These are phyloP conservation scores for Lepidium sativum DNA, from an alignment of 345 rosid species.

Conservation along the genomic window DNA sequence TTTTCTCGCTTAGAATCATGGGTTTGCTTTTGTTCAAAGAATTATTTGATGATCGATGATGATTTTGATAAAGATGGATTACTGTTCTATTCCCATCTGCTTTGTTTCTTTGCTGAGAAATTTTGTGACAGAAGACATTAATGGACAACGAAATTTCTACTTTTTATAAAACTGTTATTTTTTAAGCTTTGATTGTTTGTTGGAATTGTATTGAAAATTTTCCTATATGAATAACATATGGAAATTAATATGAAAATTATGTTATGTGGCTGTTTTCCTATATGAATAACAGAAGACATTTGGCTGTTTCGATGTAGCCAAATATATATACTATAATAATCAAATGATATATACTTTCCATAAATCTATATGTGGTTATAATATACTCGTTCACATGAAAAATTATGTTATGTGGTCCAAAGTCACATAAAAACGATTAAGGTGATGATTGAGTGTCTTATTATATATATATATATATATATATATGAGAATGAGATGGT, in stretches of 20 bases:
- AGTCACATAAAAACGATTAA: slow-evolving; percentile 6
- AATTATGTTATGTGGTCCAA: slow-evolving; percentile 13
- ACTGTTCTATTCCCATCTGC: slow-evolving; percentile 4
- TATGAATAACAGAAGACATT: too few relatives aligned
- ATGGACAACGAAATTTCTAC: slow-evolving; percentile 12
- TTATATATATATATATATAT: background rate
- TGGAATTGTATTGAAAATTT: too few relatives aligned
- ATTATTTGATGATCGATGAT: background rate
- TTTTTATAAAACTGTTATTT: background rate
- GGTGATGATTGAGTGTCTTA: slow-evolving; percentile 17
- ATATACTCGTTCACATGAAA: slow-evolving; percentile 15
- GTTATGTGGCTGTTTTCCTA: too few relatives aligned
- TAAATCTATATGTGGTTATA: slow-evolving; percentile 14
- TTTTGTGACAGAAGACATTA: background rate
- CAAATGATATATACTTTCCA: slow-evolving; percentile 14
- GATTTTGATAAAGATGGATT: background rate
- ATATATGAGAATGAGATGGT: background rate
- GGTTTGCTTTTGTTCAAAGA: background rate
- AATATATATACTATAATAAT: background rate
- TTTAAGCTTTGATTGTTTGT: too few relatives aligned
- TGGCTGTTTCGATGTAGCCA: slow-evolving; percentile 22
- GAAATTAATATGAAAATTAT: too few relatives aligned
- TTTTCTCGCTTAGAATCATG: slow-evolving; percentile 2
- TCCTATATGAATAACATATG: too few relatives aligned
- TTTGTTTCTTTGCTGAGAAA: slow-evolving; percentile 5